Base-by-base conservation (phyloP, 768 basidiomycete genomes). In the Pulveroboletus sp. region DNA sequence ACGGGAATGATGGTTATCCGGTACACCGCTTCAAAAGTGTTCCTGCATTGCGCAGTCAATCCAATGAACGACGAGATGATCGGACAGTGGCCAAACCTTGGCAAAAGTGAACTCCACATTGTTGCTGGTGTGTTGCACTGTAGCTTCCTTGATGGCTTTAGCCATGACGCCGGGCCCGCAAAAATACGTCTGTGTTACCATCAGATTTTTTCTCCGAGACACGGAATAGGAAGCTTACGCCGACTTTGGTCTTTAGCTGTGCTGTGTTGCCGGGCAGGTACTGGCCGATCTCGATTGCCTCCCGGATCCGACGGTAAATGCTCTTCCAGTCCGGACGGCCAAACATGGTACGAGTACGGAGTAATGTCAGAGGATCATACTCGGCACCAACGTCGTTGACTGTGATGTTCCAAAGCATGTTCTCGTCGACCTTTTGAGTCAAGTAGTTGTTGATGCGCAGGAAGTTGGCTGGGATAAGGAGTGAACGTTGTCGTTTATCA, bases 351-450 rank as follows among this genome's bases (percentile, higher is more conserved):
- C 88, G 85, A 17, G 89, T 82, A 51, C 87, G 83, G 49, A 96
- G 83, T 29, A 92, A 80, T 2, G 93, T 95, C 50, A 97, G 72
- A 26, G 93, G 90, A 63, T 94, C 92, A 63, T 89, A 90, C 44
- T 89, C 85, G 6, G 87, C 83, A 48, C 86, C 88, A 19, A 82
- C 84, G 58, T 91, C 86, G 60, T 94, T 93, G 54, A 95, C 80
- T 16, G 87, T 85, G 51, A 94, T 89, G 66, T 93, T 93, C 86
- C 89, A 91, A 36, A 93, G 74, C 86, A 89, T 90, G 68, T 91
- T 84, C 62, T 91, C 83, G 51, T 74, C 73, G 57, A 94, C 80
- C 75, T 87, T 89, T 68, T 90, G 85, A 10, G 92, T 94, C 52
- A 93, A 75, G 68, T 93, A 94, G 58, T 93, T 82, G 59, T 89